Percentiles rank a stretch among this genome's conserved stretches.
Conservation (phyloP, 2,329 filamentous ascomycete species). For the Beauveria sp. region DNA sequence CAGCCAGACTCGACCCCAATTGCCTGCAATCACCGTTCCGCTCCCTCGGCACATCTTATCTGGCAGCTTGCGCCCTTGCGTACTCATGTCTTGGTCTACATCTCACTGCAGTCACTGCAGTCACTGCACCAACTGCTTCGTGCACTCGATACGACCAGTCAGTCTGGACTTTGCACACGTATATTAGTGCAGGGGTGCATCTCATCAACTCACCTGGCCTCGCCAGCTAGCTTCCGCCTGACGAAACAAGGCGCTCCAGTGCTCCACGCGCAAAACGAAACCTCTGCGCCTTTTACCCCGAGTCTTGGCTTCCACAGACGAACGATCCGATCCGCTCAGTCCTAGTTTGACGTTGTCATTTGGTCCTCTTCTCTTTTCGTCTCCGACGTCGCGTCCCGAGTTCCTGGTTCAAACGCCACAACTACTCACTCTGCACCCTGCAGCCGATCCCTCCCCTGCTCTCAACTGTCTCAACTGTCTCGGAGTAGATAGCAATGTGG, state of each 20-base stretch:
- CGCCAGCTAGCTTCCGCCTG: background rate
- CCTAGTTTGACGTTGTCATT: too few relatives aligned
- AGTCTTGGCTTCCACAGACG: conserved; percentile 3
- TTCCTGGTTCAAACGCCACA: background rate
- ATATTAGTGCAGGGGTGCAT: background rate
- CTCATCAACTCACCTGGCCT: background rate
- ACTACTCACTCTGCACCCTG: background rate
- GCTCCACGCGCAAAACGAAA: background rate
- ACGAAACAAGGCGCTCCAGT: background rate
- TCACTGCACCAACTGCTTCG: background rate
- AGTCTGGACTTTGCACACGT: background rate
- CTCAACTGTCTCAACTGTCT: background rate
- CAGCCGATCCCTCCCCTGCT: background rate
- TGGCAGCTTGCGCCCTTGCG: background rate
- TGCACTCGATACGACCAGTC: background rate
- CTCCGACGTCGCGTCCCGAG: too few relatives aligned
- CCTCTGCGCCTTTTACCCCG: background rate
- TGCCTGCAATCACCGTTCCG: background rate
- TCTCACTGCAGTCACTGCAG: background rate
- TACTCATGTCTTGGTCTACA: too few relatives aligned
- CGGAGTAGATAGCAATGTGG: conserved; percentile 3
- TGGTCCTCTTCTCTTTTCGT: background rate
- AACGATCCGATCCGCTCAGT: background rate
- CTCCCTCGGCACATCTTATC: background rate
- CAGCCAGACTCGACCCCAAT: background rate